Conservation (phyloP, 139 green algal species). For the Chlorella sp. region DNA sequence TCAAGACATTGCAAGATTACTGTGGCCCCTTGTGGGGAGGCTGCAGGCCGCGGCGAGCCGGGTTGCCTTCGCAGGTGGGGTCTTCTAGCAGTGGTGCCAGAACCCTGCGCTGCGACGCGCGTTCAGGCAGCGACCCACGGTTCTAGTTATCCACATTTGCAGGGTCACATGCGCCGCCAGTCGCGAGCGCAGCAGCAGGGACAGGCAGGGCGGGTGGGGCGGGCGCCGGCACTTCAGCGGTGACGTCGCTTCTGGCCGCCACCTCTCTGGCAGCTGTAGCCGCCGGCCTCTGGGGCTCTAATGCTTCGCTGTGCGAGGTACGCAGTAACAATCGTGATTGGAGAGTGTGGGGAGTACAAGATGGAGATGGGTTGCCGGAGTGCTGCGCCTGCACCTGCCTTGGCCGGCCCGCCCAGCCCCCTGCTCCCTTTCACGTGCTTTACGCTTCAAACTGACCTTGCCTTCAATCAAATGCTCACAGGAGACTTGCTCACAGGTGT, state of each 20-base stretch:
- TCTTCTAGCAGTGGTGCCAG: neutral
- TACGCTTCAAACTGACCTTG: no score
- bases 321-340: neutral
- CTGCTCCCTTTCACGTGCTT: neutral
- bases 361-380: neutral
- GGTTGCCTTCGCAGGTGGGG: neutral
- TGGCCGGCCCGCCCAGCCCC: no score
- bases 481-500: no score
- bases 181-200: neutral
- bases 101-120: neutral
- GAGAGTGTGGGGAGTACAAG: neutral
- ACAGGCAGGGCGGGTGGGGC: neutral
- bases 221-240: neutral
- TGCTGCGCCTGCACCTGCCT: neutral
- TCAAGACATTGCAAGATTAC: neutral
- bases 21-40: neutral
- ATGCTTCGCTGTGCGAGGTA: constrained; percentile 8
- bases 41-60: neutral
- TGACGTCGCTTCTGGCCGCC: neutral
- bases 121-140: neutral
- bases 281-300: neutral
- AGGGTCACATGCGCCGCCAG: neutral
- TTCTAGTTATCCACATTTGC: neutral
- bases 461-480: no score
- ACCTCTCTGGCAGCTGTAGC: neutral